A percentile compares a stretch with the other conserved stretches of the same genome.
Evolutionary conservation across 1,284 basidiomycete genomes (phyloP).

Genomic region (Cutaneotrichosporon daszewskae): DNA sequence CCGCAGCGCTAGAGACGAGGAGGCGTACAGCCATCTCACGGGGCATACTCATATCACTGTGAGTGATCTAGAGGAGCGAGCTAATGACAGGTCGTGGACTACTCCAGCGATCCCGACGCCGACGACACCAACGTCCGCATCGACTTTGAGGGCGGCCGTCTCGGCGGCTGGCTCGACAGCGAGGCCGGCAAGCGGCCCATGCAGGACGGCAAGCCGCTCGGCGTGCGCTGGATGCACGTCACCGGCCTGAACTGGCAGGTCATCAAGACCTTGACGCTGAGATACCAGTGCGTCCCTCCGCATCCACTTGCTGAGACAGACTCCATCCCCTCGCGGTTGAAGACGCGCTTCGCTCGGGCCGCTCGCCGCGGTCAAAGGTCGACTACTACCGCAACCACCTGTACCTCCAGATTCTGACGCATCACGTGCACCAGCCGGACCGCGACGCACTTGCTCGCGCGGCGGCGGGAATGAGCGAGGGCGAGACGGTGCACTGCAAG

Average conservation of each 20-base stretch:
- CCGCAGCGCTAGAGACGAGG: conserved; percentile 35
- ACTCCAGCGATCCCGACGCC: conserved; percentile 34
- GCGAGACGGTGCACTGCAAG: background rate
- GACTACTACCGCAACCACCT: conserved; percentile 47
- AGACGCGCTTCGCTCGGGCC: conserved; percentile 40
- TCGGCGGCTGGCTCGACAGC: conserved; percentile 41
- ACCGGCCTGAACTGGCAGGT: conserved; percentile 47
- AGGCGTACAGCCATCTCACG: conserved; percentile 36
- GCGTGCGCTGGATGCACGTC: conserved; percentile 45
- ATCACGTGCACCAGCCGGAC: conserved; percentile 40
- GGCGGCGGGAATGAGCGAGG: conserved; percentile 16
- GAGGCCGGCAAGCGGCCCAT: conserved; percentile 26
- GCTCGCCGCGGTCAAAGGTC: conserved; percentile 43
- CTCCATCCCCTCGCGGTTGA: conserved; percentile 47
- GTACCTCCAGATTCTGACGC: conserved; percentile 45
- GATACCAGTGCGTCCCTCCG: conserved; percentile 30
- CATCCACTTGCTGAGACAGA: conserved; percentile 13
- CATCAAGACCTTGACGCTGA: conserved; percentile 41
- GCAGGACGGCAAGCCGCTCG: conserved; percentile 31
- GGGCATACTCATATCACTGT: conserved; percentile 31
- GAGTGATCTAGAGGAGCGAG: conserved; percentile 3
- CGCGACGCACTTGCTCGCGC: conserved; percentile 18
- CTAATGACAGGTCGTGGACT: conserved; percentile 41
- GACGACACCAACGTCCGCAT: conserved; percentile 36
- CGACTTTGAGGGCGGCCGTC: conserved; percentile 37